Conservation (phyloP, 2,329 filamentous ascomycete genomes). For the Curvularia sp. region DNA sequence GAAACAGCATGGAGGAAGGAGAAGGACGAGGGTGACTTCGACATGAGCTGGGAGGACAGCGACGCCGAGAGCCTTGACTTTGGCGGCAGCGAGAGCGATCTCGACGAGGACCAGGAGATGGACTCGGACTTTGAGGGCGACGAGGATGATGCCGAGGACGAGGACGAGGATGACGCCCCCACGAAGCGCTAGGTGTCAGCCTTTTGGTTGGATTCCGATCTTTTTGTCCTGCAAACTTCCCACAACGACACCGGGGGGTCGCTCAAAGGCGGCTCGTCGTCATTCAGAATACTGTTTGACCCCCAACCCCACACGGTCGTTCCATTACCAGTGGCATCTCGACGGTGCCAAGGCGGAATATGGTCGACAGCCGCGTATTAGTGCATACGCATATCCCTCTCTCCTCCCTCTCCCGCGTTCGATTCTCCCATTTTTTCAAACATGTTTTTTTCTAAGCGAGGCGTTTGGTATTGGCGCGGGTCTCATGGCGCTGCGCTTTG, state of each 20-base stretch:
- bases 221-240: neutral
- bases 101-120: conserved; percentile 65
- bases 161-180: conserved; percentile 36
- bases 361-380: conserved; percentile 9
- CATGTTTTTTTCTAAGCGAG: conserved; percentile 29
- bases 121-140: conserved; percentile 66
- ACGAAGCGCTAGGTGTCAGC: conserved; percentile 16
- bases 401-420: conserved; percentile 1
- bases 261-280: conserved; percentile 4
- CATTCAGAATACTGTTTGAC: neutral
- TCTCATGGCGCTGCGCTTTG: conserved; percentile 12
- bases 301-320: neutral
- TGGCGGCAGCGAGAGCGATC: conserved; percentile 67
- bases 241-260: neutral
- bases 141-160: conserved; percentile 42
- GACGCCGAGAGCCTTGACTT: conserved; percentile 68
- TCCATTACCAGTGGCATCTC: neutral
- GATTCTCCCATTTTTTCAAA: conserved; percentile 11
- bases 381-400: conserved; percentile 10
- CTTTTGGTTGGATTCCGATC: neutral
- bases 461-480: conserved; percentile 30
- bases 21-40: conserved; percentile 69
- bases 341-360: neutral
- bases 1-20: conserved; percentile 68
- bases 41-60: conserved; percentile 56